phyloP scores from a whole-genome alignment of 257 asterid genomes.

The Lycium ferocissimum region DNA sequence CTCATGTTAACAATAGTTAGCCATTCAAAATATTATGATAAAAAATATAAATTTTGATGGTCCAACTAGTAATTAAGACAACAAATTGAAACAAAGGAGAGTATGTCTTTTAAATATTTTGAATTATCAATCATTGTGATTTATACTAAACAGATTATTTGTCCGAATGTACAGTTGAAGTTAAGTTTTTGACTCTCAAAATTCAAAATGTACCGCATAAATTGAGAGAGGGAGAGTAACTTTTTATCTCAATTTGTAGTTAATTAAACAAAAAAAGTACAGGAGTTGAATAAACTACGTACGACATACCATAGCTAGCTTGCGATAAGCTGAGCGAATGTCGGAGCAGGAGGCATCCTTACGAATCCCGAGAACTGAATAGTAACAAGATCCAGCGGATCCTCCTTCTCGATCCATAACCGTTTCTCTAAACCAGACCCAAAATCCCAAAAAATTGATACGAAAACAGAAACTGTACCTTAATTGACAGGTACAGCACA shows the following conservation, averaged over 20 bases:
- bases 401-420: conserved; percentile 73
- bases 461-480: conserved; percentile 20
- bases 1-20: no score
- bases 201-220: no score
- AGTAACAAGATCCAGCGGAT: conserved; percentile 68
- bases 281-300: neutral
- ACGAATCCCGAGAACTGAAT: conserved; percentile 78
- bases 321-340: conserved; percentile 87
- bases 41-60: no score
- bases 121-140: no score
- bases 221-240: no score
- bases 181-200: no score
- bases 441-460: neutral
- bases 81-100: no score
- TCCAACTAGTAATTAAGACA: no score
- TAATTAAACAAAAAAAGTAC: neutral
- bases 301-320: conserved; percentile 69
- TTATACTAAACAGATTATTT: no score
- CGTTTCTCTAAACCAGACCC: neutral
- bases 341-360: conserved; percentile 83
- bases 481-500: conserved; percentile 8
- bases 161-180: no score
- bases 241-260: neutral
- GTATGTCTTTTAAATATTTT: no score
- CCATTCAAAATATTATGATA: no score